Evolutionary conservation across 1,284 basidiomycete genomes (phyloP).

Genomic region (Pseudozyma sp.): DNA sequence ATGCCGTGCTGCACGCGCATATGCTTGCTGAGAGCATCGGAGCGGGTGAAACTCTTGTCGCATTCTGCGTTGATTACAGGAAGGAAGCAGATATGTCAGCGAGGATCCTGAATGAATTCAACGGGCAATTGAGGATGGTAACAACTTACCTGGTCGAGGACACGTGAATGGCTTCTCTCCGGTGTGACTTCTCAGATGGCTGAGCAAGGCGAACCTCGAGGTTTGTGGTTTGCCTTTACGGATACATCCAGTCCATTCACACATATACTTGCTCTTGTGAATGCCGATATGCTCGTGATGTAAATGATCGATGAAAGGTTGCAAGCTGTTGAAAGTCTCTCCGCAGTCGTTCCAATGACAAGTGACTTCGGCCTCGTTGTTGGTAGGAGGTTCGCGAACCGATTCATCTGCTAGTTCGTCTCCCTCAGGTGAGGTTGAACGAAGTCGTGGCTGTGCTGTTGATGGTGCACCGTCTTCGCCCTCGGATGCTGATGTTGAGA

Average conservation of each 20-base stretch:
- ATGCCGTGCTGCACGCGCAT: constrained; percentile 83
- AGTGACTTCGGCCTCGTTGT: constrained; percentile 50
- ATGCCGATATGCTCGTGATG: constrained; percentile 81
- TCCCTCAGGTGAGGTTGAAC: constrained; percentile 36
- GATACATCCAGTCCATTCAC: constrained; percentile 85
- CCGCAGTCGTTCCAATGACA: constrained; percentile 85
- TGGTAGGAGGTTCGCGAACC: constrained; percentile 17
- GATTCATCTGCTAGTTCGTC: constrained; percentile 53
- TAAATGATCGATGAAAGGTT: constrained; percentile 81
- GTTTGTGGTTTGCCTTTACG: constrained; percentile 84
- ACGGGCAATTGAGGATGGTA: background rate
- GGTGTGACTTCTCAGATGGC: constrained; percentile 83
- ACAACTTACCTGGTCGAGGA: constrained; percentile 76
- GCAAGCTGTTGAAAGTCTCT: constrained; percentile 77
- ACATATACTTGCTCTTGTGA: constrained; percentile 86
- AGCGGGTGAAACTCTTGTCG: constrained; percentile 91
- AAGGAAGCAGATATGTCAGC: background rate
- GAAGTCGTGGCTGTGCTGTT: constrained; percentile 11
- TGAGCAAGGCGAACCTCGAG: constrained; percentile 85
- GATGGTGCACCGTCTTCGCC: constrained; percentile 23
- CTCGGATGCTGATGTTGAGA: constrained; percentile 62
- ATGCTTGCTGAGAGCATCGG: constrained; percentile 89
- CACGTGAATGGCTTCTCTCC: constrained; percentile 93
- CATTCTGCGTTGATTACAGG: constrained; percentile 75
- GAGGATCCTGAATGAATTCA: background rate